Conservation (phyloP, 169 alveolate species). For the Toxoplasma gondii region DNA sequence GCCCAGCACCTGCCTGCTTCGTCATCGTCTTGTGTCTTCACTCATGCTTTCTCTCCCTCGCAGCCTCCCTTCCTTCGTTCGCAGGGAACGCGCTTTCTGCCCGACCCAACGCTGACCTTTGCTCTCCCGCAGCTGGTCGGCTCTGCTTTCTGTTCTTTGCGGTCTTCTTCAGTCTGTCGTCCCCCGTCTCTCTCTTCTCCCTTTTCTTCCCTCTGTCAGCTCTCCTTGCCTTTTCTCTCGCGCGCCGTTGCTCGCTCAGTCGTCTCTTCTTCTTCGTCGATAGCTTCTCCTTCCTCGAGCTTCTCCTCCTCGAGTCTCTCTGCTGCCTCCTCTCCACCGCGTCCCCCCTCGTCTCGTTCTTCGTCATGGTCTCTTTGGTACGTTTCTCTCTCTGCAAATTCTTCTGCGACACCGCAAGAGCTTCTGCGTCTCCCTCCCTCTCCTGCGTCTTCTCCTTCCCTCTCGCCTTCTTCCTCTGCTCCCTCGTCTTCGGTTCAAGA, state of each 20-base stretch:
- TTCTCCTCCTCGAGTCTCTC: constrained; percentile 3
- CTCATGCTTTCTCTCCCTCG: no score
- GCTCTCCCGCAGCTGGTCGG: no score
- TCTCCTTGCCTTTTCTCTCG: not conserved
- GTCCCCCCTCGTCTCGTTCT: not conserved
- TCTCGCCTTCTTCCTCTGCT: not conserved
- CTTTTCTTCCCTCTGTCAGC: no score
- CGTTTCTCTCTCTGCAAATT: not conserved
- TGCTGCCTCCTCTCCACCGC: not conserved
- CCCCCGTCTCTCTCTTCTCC: no score
- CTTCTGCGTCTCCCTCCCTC: constrained; percentile 1
- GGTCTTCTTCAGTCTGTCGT: no score
- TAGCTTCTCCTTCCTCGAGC: not conserved
- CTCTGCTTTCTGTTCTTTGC: no score
- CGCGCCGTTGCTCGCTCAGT: not conserved
- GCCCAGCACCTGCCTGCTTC: no score
- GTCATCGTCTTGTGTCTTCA: no score
- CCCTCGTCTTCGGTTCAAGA: not conserved
- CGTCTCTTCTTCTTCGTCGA: not conserved
- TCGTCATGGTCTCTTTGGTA: not conserved
- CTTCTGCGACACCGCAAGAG: not conserved
- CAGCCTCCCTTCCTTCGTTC: no score
- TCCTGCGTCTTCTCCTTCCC: constrained; percentile 26
- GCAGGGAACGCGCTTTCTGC: no score
- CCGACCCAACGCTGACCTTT: no score